These are phyloP conservation scores for Mollisiaceae sp. DNA, from an alignment of 2,329 filamentous ascomycete genomes.

Conservation along the genomic window DNA sequence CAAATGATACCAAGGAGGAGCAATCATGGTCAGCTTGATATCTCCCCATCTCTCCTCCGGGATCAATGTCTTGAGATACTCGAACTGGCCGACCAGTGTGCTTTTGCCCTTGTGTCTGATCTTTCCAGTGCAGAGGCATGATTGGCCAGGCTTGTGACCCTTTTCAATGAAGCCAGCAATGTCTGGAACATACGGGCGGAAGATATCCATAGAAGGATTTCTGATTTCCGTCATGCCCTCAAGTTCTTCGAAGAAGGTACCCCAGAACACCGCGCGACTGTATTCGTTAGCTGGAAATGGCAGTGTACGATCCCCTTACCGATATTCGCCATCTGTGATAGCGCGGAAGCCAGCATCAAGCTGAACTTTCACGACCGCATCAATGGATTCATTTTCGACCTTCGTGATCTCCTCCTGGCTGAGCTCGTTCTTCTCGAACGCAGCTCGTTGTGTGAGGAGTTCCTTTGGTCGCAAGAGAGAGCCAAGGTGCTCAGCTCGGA, in stretches of 20 bases:
- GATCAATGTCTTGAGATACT: conserved; percentile 64
- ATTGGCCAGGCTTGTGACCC: conserved; percentile 53
- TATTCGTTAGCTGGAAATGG: conserved; percentile 1
- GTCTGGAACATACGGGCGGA: conserved; percentile 48
- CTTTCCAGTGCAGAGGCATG: conserved; percentile 52
- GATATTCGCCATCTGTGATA: conserved; percentile 64
- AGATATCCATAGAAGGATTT: conserved; percentile 45
- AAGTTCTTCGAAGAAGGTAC: conserved; percentile 38
- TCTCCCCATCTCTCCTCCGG: conserved; percentile 67
- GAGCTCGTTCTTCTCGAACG: conserved; percentile 57
- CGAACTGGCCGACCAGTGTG: conserved; percentile 50
- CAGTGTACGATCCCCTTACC: conserved; percentile 22
- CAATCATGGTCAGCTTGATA: conserved; percentile 72
- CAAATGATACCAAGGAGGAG: conserved; percentile 73
- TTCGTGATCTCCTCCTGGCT: conserved; percentile 49
- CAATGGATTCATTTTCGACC: conserved; percentile 62
- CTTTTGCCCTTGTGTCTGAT: conserved; percentile 51
- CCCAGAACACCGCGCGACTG: conserved; percentile 40
- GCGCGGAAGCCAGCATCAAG: conserved; percentile 59
- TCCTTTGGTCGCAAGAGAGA: conserved; percentile 65
- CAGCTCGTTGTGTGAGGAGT: conserved; percentile 60
- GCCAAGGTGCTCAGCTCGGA: conserved; percentile 68
- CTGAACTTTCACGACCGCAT: conserved; percentile 63
- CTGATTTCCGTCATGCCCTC: conserved; percentile 39
- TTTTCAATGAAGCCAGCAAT: conserved; percentile 50